Conservation (phyloP, 257 asterid species). For the Solanum chiquidenum region DNA sequence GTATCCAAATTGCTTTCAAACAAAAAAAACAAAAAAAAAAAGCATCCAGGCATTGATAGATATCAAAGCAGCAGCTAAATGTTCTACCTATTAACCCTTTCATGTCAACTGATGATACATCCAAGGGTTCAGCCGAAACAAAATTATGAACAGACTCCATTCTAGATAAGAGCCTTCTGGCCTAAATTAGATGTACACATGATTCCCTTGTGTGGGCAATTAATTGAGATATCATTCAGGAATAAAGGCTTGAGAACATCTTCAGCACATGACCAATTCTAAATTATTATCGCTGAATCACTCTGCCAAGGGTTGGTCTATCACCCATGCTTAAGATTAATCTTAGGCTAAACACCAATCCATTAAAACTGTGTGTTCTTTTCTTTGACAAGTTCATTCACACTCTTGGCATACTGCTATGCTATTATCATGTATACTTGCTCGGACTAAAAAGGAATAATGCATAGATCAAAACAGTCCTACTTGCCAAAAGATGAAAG, state of each 20-base stretch:
- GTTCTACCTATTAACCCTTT: not conserved
- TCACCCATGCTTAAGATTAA: not conserved
- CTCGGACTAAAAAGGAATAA: not conserved
- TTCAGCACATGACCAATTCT: not conserved
- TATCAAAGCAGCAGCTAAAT: not conserved
- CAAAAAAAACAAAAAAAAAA: not conserved
- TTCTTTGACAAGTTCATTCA: not conserved
- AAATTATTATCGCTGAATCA: not conserved
- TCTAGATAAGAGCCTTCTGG: not conserved
- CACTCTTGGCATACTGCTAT: not conserved
- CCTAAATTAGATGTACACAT: not conserved
- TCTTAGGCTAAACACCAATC: not conserved
- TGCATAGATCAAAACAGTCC: not conserved
- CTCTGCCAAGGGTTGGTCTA: not conserved
- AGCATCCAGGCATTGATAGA: not conserved
- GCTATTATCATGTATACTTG: not conserved
- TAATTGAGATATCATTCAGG: not conserved
- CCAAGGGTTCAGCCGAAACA: not conserved
- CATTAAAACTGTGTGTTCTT: not conserved
- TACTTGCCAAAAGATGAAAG: not conserved
- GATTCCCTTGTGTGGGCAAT: not conserved
- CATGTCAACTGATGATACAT: not conserved
- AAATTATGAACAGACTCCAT: not conserved
- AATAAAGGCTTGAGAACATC: not conserved
- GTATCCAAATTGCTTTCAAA: not conserved